phyloP scores from a whole-genome alignment of 768 basidiomycete genomes.

The Tulasnella sp. region DNA sequence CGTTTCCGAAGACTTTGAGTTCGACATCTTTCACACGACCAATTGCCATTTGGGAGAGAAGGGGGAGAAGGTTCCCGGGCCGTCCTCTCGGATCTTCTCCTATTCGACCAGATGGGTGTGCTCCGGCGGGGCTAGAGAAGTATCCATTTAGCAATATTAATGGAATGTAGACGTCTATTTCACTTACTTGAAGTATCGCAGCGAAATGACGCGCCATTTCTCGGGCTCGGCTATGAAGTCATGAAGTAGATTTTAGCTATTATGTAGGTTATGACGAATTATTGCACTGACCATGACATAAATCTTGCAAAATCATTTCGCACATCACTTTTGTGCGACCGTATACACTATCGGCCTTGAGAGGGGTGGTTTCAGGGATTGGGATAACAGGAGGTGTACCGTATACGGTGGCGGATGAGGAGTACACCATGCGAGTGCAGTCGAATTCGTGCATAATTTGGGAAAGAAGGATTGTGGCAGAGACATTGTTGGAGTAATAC shows the following conservation, averaged over 20 bases:
- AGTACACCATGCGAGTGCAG: slow-evolving; percentile 84
- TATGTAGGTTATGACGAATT: slow-evolving; percentile 14
- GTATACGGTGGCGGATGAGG: slow-evolving; percentile 96
- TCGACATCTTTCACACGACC: slow-evolving; percentile 63
- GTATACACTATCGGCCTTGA: slow-evolving; percentile 85
- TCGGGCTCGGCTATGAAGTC: slow-evolving; percentile 44
- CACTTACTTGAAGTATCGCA: slow-evolving; percentile 91
- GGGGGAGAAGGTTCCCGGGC: slow-evolving; percentile 86
- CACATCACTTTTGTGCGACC: slow-evolving; percentile 94
- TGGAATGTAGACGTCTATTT: not conserved
- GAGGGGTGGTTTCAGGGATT: slow-evolving; percentile 80
- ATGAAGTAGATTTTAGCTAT: not conserved
- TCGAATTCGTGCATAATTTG: slow-evolving; percentile 77
- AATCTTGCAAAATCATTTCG: slow-evolving; percentile 78
- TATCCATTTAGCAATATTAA: slow-evolving; percentile 10
- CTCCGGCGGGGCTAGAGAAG: slow-evolving; percentile 74
- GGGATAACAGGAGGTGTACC: slow-evolving; percentile 86
- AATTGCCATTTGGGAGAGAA: slow-evolving; percentile 88
- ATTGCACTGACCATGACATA: slow-evolving; percentile 52
- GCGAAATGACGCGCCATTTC: slow-evolving; percentile 68
- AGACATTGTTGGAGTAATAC: slow-evolving; percentile 91
- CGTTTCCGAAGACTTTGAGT: slow-evolving; percentile 84
- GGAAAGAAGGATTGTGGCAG: slow-evolving; percentile 72
- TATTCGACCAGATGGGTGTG: slow-evolving; percentile 87
- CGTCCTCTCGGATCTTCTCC: slow-evolving; percentile 95